These are phyloP conservation scores for Nicotiana rustica DNA, from an alignment of 305 asterid genomes.

Conservation along the genomic window DNA sequence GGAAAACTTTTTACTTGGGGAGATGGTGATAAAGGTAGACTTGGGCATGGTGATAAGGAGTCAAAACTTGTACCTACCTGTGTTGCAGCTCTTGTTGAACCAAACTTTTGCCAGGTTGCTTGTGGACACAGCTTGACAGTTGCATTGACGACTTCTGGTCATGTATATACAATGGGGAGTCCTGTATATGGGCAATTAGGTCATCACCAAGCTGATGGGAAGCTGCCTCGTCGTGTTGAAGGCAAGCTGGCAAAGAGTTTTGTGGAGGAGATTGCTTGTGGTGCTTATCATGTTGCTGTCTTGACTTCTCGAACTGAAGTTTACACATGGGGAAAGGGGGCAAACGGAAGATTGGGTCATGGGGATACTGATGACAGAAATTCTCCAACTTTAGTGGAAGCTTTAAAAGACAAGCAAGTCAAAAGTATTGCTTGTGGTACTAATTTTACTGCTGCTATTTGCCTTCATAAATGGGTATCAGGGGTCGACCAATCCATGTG, in stretches of 20 bases:
- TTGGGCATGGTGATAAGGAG: conserved; percentile 49
- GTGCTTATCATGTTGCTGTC: conserved; percentile 46
- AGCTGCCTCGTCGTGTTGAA: conserved; percentile 44
- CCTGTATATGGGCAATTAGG: conserved; percentile 47
- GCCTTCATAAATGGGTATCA: conserved; percentile 81
- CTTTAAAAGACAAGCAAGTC: conserved; percentile 74
- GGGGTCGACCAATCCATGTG: conserved; percentile 73
- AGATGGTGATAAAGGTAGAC: conserved; percentile 46
- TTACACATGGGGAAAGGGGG: conserved; percentile 51
- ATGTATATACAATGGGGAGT: conserved; percentile 47
- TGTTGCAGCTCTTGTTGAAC: conserved; percentile 46
- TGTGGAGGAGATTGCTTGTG: conserved; percentile 48
- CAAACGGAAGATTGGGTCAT: conserved; percentile 66
- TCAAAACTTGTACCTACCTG: conserved; percentile 44
- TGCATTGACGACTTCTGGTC: conserved; percentile 45
- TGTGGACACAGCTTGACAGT: conserved; percentile 49
- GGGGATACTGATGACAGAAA: conserved; percentile 69
- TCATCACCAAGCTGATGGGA: conserved; percentile 47
- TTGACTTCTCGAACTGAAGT: conserved; percentile 46
- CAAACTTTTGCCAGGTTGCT: conserved; percentile 46
- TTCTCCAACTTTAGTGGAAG: conserved; percentile 67
- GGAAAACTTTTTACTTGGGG: conserved; percentile 50
- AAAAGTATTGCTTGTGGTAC: conserved; percentile 75
- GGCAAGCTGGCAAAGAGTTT: conserved; percentile 41
- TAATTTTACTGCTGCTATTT: conserved; percentile 73